These are phyloP conservation scores for Rhizopogon roseolus DNA, from an alignment of 768 basidiomycete genomes.

Conservation along the genomic window DNA sequence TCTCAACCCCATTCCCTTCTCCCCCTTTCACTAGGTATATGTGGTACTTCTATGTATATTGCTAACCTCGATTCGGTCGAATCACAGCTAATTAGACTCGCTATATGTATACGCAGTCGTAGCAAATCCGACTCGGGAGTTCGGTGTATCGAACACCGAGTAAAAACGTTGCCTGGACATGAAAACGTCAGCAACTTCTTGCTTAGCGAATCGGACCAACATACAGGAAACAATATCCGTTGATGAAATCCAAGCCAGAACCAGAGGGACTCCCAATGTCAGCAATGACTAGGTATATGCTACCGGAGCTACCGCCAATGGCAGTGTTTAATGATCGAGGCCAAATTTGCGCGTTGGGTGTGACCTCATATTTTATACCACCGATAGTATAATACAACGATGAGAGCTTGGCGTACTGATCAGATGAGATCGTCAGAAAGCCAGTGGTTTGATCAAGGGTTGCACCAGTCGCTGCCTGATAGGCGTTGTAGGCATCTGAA, in stretches of 20 bases:
- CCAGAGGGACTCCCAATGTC: constrained; percentile 21
- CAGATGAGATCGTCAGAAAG: constrained; percentile 5
- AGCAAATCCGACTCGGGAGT: constrained; percentile 27
- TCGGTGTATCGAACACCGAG: constrained; percentile 27
- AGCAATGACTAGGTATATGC: constrained; percentile 5
- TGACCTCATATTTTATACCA: constrained; percentile 19
- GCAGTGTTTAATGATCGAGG: constrained; percentile 29
- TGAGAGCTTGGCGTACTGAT: background rate
- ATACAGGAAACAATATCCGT: background rate
- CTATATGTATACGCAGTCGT: constrained; percentile 23
- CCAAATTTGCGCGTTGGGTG: constrained; percentile 27
- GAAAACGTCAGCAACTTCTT: background rate
- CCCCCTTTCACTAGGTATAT: no score
- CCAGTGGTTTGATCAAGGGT: constrained; percentile 7
- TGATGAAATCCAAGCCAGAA: constrained; percentile 17
- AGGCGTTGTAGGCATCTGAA: constrained; percentile 9
- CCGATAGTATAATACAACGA: constrained; percentile 6
- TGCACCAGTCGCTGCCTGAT: constrained; percentile 7
- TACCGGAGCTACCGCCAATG: constrained; percentile 21
- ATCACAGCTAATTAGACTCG: background rate
- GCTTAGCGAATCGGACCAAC: constrained; percentile 4
- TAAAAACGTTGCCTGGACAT: constrained; percentile 28
- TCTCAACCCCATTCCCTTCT: no score
- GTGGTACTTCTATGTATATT: no score
- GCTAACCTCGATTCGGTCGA: no score